A percentile compares a stretch with the other conserved stretches of the same genome.
phyloP scores from a whole-genome alignment of 1,139 yeast species.

The Komagataea norvegica region DNA sequence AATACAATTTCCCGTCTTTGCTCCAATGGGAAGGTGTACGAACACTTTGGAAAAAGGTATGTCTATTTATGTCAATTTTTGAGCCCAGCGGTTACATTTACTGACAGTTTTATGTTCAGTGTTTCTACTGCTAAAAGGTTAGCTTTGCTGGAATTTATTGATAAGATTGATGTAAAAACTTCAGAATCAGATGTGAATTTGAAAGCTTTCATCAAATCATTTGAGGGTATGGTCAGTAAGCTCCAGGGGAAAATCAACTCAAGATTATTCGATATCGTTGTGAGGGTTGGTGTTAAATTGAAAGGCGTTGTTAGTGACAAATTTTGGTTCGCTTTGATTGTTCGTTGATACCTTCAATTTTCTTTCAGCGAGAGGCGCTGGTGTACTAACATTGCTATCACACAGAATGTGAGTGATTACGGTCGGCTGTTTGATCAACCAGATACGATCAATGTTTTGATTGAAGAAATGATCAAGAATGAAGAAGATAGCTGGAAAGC shows the following conservation, averaged over 20 bases:
- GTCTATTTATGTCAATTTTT: not conserved
- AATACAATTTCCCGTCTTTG: not conserved
- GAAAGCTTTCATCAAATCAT: constrained; percentile 2
- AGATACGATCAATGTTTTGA: constrained; percentile 11
- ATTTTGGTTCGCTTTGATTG: constrained; percentile 27
- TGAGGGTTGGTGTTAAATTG: constrained; percentile 25
- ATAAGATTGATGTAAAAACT: constrained; percentile 8
- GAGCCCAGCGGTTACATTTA: constrained; percentile 15
- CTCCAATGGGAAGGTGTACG: not conserved
- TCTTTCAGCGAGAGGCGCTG: not conserved
- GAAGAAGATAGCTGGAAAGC: constrained; percentile 25
- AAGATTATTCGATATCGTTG: constrained; percentile 18
- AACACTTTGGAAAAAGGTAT: constrained; percentile 2
- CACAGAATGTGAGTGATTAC: constrained; percentile 17
- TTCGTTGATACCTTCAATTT: constrained; percentile 13
- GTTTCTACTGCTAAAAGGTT: constrained; percentile 10
- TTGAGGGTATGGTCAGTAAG: constrained; percentile 10
- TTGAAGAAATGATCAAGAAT: constrained; percentile 9
- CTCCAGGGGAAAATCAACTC: constrained; percentile 14
- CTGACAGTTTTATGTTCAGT: constrained; percentile 6
- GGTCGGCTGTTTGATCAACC: constrained; percentile 18
- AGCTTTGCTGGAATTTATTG: constrained; percentile 12
- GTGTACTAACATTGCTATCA: not conserved
- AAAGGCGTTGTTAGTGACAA: constrained; percentile 17
- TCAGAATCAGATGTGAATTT: constrained; percentile 5